Conservation (phyloP, 164 flowering plant genomes). For the Houttuynia cordata region DNA sequence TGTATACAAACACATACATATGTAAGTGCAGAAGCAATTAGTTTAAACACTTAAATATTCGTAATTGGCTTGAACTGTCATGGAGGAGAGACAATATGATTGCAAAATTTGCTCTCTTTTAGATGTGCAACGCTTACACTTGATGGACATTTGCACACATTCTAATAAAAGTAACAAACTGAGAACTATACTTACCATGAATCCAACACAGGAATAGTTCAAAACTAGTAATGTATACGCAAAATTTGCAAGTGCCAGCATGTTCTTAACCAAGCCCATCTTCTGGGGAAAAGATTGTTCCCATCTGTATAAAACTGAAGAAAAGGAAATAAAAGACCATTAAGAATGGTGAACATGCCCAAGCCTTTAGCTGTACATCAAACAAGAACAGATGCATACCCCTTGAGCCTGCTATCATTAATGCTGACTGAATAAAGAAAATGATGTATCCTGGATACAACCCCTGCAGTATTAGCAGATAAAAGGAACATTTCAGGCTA, state of each 20-base stretch:
- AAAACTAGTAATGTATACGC: constrained; percentile 60
- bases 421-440: constrained; percentile 91
- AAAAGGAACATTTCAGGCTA: not conserved
- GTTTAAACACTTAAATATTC: no score
- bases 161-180: not conserved
- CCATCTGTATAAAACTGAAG: constrained; percentile 88
- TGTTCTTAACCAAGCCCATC: constrained; percentile 27
- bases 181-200: constrained; percentile 44
- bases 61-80: no score
- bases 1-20: not conserved
- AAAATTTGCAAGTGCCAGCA: constrained; percentile 39
- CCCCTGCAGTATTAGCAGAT: constrained; percentile 38
- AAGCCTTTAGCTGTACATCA: not conserved
- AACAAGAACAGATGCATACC: constrained; percentile 31
- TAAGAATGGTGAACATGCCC: not conserved
- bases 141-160: no score
- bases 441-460: constrained; percentile 94
- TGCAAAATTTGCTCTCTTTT: no score
- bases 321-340: constrained; percentile 4
- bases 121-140: not conserved
- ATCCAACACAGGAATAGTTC: constrained; percentile 73
- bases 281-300: constrained; percentile 57
- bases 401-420: constrained; percentile 96
- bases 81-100: no score
- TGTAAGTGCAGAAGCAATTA: not conserved